Percentiles rank a stretch among this genome's conserved stretches.
phyloP scores from a whole-genome alignment of 345 rosid genomes.

The Gossypium sturtianum region DNA sequence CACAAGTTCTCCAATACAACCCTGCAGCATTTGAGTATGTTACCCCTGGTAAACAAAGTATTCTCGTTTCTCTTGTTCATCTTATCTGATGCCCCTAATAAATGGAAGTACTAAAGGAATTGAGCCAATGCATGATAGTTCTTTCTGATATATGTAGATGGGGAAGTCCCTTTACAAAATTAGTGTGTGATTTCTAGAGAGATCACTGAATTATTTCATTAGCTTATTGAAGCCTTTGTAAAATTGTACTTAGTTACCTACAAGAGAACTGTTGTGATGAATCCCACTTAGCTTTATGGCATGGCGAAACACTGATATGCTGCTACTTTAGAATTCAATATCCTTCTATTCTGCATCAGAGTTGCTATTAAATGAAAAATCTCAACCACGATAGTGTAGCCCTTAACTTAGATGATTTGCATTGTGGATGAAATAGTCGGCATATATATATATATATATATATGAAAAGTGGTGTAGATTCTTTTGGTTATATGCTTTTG shows the following conservation, averaged over 20 bases:
- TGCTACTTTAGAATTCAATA: not conserved
- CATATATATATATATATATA: not conserved
- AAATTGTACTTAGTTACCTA: not conserved
- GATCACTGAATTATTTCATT: not conserved
- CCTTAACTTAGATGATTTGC: not conserved
- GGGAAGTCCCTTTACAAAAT: not conserved
- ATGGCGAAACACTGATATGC: not conserved
- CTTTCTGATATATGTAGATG: not conserved
- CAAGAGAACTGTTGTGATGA: not conserved
- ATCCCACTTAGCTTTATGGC: not conserved
- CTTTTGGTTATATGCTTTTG: slow-evolving; percentile 1
- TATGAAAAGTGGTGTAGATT: not conserved
- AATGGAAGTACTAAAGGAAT: not conserved
- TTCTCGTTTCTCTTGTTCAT: slow-evolving; percentile 25
- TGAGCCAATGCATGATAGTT: not conserved
- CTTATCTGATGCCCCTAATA: not conserved
- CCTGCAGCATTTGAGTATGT: slow-evolving; percentile 85
- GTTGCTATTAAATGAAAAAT: not conserved
- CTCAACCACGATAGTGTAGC: not conserved
- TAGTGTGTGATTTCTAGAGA: not conserved
- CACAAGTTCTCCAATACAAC: slow-evolving; percentile 56
- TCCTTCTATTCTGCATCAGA: not conserved
- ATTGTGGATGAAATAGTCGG: not conserved
- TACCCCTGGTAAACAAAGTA: slow-evolving; percentile 64
- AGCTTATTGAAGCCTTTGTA: not conserved